Base-by-base conservation (phyloP, 805 yeast species). In the Candida nitratophila region DNA sequence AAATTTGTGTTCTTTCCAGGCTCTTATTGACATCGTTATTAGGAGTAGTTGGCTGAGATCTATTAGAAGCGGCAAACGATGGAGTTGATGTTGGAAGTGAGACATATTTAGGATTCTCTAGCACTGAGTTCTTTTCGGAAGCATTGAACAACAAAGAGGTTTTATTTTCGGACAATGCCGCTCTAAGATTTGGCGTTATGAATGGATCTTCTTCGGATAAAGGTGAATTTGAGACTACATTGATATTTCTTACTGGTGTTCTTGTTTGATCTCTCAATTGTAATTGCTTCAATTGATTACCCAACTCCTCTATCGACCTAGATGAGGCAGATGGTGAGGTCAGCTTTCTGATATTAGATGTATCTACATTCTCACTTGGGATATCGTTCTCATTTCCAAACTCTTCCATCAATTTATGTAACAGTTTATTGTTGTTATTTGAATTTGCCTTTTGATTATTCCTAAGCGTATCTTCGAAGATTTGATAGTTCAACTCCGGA, bases 371-470 rank as follows among this genome's bases (percentile, higher is more conserved):
- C 27, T 16, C 33, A 4, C n/a, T 29, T 4, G 6, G 49, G 41
- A 67, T 66, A 39, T 48, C 46, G 30, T 51, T 52, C 32, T 47
- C 47, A 20, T 50, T 40, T 29, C 42, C 46, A 16, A 74, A 48
- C 54, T 76, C 81, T 24, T 47, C 42, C 29, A 57, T 47, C 22
- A 77, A 46, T 15, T 52, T 54, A 1, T 49, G 55, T 1, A 48
- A 44, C 31, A 72, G 61, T 4, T 57, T 38, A 4, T 52, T 57
- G 2, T 52, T 48, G 1, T 50, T 36, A 1, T 44, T 49, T 19
- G 44, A 36, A 2, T 38, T 31, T 24, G 44, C 41, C 33, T 29
- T 32, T 46, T 44, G 20, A 10, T 37, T n/a, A 26, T 37, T 37
- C 16, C 16, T 37, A n/a, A 26, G 10, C 16, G 40, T 26, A 16